These are phyloP conservation scores for Melaleuca alternifolia DNA, from an alignment of 345 rosid genomes.

Conservation along the genomic window DNA sequence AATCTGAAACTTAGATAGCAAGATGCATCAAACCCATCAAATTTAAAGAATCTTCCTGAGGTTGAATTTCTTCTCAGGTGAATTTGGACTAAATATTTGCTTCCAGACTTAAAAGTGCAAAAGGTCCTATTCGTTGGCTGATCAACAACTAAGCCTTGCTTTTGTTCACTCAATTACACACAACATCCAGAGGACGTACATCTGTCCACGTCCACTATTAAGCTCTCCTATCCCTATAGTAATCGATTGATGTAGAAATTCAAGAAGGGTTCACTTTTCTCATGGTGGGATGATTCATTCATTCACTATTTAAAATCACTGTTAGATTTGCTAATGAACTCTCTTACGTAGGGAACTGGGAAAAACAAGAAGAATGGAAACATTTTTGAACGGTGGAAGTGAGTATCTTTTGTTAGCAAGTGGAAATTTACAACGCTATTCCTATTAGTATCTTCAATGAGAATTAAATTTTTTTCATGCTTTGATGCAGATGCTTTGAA, in stretches of 20 bases:
- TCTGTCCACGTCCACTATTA: neutral
- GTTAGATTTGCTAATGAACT: neutral
- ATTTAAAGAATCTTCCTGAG: neutral
- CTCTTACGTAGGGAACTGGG: slow-evolving; percentile 46
- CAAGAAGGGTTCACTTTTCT: neutral
- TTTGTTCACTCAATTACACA: neutral
- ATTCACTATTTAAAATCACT: neutral
- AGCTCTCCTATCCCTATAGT: neutral
- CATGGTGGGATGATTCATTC: neutral
- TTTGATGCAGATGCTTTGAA: slow-evolving; percentile 49
- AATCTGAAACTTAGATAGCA: neutral
- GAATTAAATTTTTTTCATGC: neutral
- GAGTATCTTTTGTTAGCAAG: slow-evolving; percentile 5
- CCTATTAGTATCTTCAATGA: neutral
- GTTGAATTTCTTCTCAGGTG: neutral
- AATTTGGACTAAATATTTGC: neutral
- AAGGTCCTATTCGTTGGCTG: neutral
- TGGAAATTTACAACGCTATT: neutral
- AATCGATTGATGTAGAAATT: neutral
- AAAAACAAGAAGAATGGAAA: slow-evolving; percentile 76
- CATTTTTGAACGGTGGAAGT: slow-evolving; percentile 89
- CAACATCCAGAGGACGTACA: neutral
- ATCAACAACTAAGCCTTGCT: neutral
- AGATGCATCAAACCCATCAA: neutral
- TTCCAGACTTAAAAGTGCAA: neutral